These are phyloP conservation scores for Tylopilus sp. DNA, from an alignment of 768 basidiomycete species.

Conservation along the genomic window DNA sequence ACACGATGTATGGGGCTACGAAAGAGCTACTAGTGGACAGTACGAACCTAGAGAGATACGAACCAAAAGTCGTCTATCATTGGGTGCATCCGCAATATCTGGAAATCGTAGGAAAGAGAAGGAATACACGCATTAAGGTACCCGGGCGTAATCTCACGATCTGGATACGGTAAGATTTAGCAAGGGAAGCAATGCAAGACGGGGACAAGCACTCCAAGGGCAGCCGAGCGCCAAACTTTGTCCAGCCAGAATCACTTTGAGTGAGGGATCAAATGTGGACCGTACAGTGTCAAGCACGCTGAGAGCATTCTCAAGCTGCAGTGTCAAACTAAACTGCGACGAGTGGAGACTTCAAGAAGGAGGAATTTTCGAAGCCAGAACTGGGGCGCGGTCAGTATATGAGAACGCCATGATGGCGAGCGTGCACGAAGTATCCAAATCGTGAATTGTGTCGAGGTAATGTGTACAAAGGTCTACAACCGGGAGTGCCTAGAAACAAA, in stretches of 20 bases:
- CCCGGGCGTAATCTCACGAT: constrained; percentile 45
- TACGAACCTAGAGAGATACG: no score
- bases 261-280: constrained; percentile 24
- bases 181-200: background rate
- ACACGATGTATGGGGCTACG: constrained; percentile 42
- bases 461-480: constrained; percentile 66
- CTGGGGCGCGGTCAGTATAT: constrained; percentile 60
- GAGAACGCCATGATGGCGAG: constrained; percentile 59
- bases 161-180: constrained; percentile 29
- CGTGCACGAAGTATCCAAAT: constrained; percentile 27
- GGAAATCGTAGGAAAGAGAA: constrained; percentile 73
- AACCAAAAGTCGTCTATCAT: constrained; percentile 58
- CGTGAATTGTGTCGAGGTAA: constrained; percentile 51
- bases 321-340: constrained; percentile 35
- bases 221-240: constrained; percentile 78
- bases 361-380: constrained; percentile 17
- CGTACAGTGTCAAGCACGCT: constrained; percentile 49
- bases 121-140: constrained; percentile 42
- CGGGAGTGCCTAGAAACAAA: constrained; percentile 44
- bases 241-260: constrained; percentile 45
- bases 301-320: constrained; percentile 54
- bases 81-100: constrained; percentile 60
- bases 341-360: constrained; percentile 11
- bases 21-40: constrained; percentile 42
- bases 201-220: constrained; percentile 37